These are phyloP conservation scores for Dictyostelium intermedium DNA, from an alignment of 78 protist species.

Conservation along the genomic window DNA sequence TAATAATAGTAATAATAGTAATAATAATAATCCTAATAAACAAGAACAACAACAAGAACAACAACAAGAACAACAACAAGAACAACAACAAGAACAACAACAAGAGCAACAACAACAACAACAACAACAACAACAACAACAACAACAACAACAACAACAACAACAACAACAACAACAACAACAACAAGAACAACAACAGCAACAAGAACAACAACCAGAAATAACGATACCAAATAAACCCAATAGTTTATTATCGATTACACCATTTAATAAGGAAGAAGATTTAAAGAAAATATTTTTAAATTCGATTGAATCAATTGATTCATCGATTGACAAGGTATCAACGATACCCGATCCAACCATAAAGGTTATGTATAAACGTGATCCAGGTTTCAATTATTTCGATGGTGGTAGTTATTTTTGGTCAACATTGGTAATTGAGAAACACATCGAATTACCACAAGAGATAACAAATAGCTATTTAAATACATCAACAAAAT, in stretches of 20 bases:
- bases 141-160: background rate
- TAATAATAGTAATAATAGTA: too few species aligned
- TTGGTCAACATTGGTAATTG: conserved; percentile 26
- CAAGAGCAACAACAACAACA: background rate
- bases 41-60: background rate
- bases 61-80: background rate
- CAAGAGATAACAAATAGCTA: conserved; percentile 25
- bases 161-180: background rate
- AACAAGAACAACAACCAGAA: background rate
- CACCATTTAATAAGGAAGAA: conserved; percentile 17
- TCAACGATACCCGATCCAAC: background rate
- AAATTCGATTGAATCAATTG: background rate
- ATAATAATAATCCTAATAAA: too few species aligned
- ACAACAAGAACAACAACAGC: background rate
- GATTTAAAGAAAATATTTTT: background rate
- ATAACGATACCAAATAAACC: background rate
- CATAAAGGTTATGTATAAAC: background rate
- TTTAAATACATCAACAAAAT: conserved; percentile 6
- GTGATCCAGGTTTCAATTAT: conserved; percentile 45
- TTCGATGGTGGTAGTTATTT: background rate
- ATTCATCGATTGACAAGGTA: background rate
- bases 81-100: background rate
- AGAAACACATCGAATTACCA: conserved; percentile 34
- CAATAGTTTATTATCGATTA: background rate
- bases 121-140: background rate